phyloP scores from a whole-genome alignment of 2,329 filamentous ascomycete genomes.

The Talaromyces albobiverticillius region DNA sequence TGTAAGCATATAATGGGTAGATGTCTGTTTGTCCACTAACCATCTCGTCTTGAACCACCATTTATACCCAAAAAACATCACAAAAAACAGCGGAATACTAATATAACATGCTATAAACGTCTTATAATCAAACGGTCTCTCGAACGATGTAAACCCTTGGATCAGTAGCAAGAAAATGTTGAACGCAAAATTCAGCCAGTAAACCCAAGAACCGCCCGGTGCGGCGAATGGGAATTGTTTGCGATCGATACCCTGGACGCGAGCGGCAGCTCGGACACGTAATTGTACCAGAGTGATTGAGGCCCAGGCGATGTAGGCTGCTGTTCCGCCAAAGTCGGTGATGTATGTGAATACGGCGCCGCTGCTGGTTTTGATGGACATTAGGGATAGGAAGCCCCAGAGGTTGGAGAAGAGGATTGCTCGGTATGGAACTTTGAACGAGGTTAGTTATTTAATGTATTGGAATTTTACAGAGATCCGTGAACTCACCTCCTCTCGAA shows the following conservation, averaged over 20 bases:
- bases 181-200: background rate
- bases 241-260: background rate
- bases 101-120: slow-evolving; percentile 1
- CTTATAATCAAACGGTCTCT: background rate
- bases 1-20: background rate
- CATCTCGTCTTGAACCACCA: slow-evolving; percentile 8
- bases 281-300: background rate
- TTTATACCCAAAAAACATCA: slow-evolving; percentile 8
- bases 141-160: background rate
- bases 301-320: slow-evolving; percentile 1
- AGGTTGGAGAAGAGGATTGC: slow-evolving; percentile 2
- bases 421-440: background rate
- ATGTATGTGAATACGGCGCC: background rate
- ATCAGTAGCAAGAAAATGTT: background rate
- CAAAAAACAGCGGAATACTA: slow-evolving; percentile 3
- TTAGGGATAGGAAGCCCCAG: background rate
- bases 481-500: background rate
- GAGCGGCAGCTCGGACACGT: background rate
- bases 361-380: background rate
- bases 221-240: background rate
- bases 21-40: background rate
- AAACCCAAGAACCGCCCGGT: background rate
- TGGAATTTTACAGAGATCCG: too few species aligned
- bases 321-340: background rate
- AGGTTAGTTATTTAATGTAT: background rate